Conservation (phyloP, 495 filamentous ascomycete genomes). For the Astrothelium subdiscretum region DNA sequence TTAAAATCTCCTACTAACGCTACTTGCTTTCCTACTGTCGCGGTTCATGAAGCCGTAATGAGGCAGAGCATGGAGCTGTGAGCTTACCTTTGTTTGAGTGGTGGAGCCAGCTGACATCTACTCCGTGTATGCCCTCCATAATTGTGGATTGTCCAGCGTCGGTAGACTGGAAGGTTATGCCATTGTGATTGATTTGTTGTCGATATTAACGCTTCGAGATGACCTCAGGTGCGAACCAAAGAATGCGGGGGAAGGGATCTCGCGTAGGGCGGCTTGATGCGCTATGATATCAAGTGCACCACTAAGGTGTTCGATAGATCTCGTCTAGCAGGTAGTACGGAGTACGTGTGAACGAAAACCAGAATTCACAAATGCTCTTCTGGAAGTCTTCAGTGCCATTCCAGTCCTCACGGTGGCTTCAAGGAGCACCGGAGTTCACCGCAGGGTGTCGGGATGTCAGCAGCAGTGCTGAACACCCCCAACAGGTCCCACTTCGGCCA, state of each 20-base stretch:
- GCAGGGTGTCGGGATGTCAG: too few relatives aligned
- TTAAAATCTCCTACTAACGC: not conserved
- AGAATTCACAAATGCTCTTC: too few relatives aligned
- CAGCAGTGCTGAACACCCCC: too few relatives aligned
- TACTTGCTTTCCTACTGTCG: not conserved
- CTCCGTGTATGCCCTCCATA: conserved; percentile 53
- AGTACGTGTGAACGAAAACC: too few relatives aligned
- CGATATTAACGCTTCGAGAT: not conserved
- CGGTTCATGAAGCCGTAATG: not conserved
- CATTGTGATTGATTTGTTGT: not conserved
- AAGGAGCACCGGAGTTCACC: too few relatives aligned
- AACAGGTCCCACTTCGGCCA: too few relatives aligned
- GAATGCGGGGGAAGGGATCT: not conserved
- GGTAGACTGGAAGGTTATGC: not conserved
- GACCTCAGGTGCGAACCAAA: not conserved
- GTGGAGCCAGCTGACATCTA: conserved; percentile 64
- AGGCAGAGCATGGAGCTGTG: not conserved
- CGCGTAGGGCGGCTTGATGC: not conserved
- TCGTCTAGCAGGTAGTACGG: too few relatives aligned
- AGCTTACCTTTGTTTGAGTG: conserved; percentile 50
- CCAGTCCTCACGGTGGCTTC: too few relatives aligned
- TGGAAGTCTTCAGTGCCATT: too few relatives aligned
- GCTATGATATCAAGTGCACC: not conserved
- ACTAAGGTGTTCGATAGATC: not conserved
- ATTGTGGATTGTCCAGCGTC: not conserved